Base-by-base conservation (phyloP, 148 eudicot genomes). In the Linanthus parryae region DNA sequence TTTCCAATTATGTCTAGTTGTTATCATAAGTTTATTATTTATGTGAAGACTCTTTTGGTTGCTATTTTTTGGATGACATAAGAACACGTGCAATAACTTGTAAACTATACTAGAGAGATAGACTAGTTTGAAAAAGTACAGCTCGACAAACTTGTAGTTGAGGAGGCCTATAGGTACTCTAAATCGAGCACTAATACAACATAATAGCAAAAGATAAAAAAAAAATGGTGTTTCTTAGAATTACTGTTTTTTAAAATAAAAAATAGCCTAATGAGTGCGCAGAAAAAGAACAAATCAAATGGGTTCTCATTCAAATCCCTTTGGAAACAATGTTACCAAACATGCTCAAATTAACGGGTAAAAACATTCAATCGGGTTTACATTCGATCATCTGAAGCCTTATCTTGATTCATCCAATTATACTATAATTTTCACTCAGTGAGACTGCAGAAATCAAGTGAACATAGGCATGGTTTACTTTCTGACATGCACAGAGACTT, bases 311-410 rank as follows among this genome's bases (percentile, higher is more conserved):
- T 13, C 43, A 39, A 39, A 39, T 39, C 43, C 14, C 16, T n/a
- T n/a, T n/a, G n/a, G 43, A 13, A 39, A 18, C 47, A 8, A 17
- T 18, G 18, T 10, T 35, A 2, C 7, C 3, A 27, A 8, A 11
- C 7, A 2, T 4, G 13, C 28, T 9, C 14, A 3, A 34, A 63
- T 52, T 72, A 88, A 89, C 94, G 94, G 16, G 70, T 54, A 54
- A 88, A 88, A 29, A 88, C 65, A 35, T 85, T 28, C 97, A 95
- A 89, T 30, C 91, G 97, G 36, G 97, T 89, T 68, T 64, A 73
- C 24, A 67, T 61, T 50, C 97, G 77, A 48, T 89, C 69, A 13
- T 82, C 85, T 0, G 87, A 68, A 52, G 87, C 85, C 86, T 84
- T 77, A 68, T 89, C 97, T 26, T 73, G 53, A 24, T 68, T 71